phyloP scores from a whole-genome alignment of 1,284 basidiomycete genomes.

The Bondarzewia mesenterica region DNA sequence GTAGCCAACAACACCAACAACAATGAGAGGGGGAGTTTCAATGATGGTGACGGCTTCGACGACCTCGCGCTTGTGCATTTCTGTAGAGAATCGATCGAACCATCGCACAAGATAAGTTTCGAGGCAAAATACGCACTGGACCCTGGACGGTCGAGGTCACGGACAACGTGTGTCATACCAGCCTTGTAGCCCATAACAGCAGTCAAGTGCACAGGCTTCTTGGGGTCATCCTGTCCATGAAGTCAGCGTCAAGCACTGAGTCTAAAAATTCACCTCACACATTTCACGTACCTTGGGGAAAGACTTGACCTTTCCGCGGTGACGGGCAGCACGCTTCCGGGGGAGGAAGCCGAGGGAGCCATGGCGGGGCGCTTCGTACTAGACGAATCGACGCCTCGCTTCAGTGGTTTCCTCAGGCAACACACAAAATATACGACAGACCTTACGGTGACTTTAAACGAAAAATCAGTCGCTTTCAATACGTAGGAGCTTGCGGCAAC shows the following conservation, averaged over 20 bases:
- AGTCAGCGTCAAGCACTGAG: not conserved
- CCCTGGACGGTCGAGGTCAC: slow-evolving; percentile 98
- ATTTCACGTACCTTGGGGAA: slow-evolving; percentile 77
- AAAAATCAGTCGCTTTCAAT: not conserved
- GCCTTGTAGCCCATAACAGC: slow-evolving; percentile 99
- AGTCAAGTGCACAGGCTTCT: slow-evolving; percentile 98
- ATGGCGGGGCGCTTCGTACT: slow-evolving; percentile 95
- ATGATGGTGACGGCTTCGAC: slow-evolving; percentile 96
- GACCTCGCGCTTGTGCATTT: slow-evolving; percentile 99
- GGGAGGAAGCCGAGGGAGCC: slow-evolving; percentile 92
- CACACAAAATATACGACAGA: slow-evolving; percentile 17
- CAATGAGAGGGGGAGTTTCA: slow-evolving; percentile 96
- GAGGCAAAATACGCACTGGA: slow-evolving; percentile 63
- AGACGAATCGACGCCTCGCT: slow-evolving; percentile 18
- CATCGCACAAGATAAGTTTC: slow-evolving; percentile 1
- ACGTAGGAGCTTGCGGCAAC: not conserved
- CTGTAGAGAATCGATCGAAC: slow-evolving; percentile 30
- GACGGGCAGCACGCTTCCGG: slow-evolving; percentile 90
- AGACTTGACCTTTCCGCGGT: slow-evolving; percentile 96
- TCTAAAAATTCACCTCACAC: not conserved
- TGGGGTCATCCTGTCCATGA: slow-evolving; percentile 84
- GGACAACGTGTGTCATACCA: slow-evolving; percentile 99
- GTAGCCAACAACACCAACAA: slow-evolving; percentile 99
- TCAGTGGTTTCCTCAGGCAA: slow-evolving; percentile 12
- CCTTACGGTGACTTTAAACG: slow-evolving; percentile 32